Percentiles rank a stretch among this genome's conserved stretches.
Conservation (phyloP, 2,329 filamentous ascomycete genomes). For the Fusarium stilboides region DNA sequence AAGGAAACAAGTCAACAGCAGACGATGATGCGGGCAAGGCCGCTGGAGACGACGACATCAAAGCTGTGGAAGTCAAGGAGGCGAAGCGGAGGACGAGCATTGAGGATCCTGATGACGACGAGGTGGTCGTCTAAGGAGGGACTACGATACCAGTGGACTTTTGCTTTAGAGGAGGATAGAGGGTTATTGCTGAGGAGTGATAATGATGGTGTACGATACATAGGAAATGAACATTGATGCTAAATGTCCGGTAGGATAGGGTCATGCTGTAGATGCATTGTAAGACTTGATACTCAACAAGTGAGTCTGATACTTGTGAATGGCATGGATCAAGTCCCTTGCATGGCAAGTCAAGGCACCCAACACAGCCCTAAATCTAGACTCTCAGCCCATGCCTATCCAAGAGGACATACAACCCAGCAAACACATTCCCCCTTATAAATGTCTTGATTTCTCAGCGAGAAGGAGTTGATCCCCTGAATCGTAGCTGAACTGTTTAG, state of each 20-base stretch:
- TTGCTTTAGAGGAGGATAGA: slow-evolving; percentile 14
- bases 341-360: background rate
- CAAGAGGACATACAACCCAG: background rate
- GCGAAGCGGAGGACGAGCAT: slow-evolving; percentile 70
- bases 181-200: slow-evolving; percentile 5
- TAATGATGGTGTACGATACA: slow-evolving; percentile 44
- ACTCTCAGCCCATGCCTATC: background rate
- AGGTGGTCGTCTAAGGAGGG: slow-evolving; percentile 57
- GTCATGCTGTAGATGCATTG: slow-evolving; percentile 28
- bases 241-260: slow-evolving; percentile 9
- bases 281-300: slow-evolving; percentile 1
- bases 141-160: slow-evolving; percentile 43
- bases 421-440: background rate
- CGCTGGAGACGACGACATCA: slow-evolving; percentile 50
- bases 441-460: background rate
- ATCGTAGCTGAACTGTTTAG: background rate
- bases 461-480: slow-evolving; percentile 8
- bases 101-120: slow-evolving; percentile 71
- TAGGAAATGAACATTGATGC: slow-evolving; percentile 9
- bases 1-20: slow-evolving; percentile 28
- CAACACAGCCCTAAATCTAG: slow-evolving; percentile 1
- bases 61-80: slow-evolving; percentile 67
- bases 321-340: background rate
- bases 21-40: slow-evolving; percentile 51
- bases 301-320: slow-evolving; percentile 1